These are phyloP conservation scores for Ceratobasidium sp. DNA, from an alignment of 1,284 basidiomycete species.

Conservation along the genomic window DNA sequence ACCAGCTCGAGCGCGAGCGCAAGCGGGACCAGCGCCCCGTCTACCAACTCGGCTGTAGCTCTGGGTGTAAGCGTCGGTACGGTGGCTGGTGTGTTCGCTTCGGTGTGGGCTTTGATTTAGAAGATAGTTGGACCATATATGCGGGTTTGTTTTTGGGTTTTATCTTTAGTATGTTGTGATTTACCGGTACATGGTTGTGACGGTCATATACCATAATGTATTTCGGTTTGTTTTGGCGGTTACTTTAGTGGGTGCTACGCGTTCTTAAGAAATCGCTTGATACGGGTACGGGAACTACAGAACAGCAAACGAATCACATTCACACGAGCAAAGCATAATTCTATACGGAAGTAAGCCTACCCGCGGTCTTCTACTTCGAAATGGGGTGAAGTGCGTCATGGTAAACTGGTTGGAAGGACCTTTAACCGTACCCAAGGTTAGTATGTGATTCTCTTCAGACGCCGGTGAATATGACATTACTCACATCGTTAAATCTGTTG, in stretches of 20 bases:
- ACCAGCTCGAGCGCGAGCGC: background rate
- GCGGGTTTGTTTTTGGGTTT: background rate
- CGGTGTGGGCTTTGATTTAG: conserved; percentile 27
- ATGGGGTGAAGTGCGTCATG: too few species aligned
- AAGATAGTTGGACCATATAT: background rate
- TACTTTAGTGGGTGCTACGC: background rate
- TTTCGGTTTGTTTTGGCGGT: conserved; percentile 1
- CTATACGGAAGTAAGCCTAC: too few species aligned
- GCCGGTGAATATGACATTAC: too few species aligned
- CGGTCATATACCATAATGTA: conserved; percentile 5
- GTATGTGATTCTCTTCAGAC: too few species aligned
- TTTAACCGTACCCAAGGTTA: too few species aligned
- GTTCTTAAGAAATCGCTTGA: too few species aligned
- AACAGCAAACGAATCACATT: too few species aligned
- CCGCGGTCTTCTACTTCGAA: too few species aligned
- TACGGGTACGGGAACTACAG: too few species aligned
- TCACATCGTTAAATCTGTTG: too few species aligned
- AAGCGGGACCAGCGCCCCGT: background rate
- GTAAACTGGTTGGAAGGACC: too few species aligned
- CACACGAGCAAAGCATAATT: too few species aligned
- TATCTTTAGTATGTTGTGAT: background rate
- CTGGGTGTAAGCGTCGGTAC: background rate
- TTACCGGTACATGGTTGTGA: conserved; percentile 1
- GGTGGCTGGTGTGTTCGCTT: background rate
- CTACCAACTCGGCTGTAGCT: background rate